A percentile compares a stretch with the other conserved stretches of the same genome.
Conservation (phyloP, 2,329 filamentous ascomycete genomes). For the Nemania sp. region DNA sequence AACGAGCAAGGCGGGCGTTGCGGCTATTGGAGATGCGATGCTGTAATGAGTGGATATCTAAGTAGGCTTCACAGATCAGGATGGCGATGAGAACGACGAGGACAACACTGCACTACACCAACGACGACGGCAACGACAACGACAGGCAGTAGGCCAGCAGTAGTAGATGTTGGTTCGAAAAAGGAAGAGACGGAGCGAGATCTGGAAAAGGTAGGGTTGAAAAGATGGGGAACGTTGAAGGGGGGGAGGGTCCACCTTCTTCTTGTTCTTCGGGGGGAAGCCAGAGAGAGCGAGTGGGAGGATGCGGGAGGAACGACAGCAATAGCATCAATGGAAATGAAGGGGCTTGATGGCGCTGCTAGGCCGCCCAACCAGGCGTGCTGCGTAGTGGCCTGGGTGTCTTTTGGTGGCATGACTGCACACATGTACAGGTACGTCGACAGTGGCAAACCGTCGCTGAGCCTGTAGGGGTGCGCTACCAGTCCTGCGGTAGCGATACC, state of each 20-base stretch:
- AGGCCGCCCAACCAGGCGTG: conserved; percentile 24
- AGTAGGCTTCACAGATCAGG: conserved; percentile 6
- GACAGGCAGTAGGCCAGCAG: background rate
- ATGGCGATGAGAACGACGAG: conserved; percentile 8
- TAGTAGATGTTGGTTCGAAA: conserved; percentile 25
- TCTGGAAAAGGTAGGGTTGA: conserved; percentile 36
- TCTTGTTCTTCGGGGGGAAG: conserved; percentile 9
- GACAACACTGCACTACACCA: background rate
- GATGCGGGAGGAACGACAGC: conserved; percentile 15
- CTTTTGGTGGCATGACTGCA: conserved; percentile 20
- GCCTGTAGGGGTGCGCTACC: conserved; percentile 20
- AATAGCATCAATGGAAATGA: conserved; percentile 38
- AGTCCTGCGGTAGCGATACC: conserved; percentile 33
- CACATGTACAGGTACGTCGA: conserved; percentile 31
- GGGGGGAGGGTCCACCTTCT: conserved; percentile 29
- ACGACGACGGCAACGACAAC: conserved; percentile 5
- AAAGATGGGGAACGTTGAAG: conserved; percentile 40
- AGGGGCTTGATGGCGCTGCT: conserved; percentile 37
- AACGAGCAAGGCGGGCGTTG: conserved; percentile 7
- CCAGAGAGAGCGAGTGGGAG: background rate
- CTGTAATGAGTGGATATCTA: conserved; percentile 20
- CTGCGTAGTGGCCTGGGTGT: conserved; percentile 15
- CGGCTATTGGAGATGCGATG: background rate
- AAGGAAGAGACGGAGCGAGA: conserved; percentile 36
- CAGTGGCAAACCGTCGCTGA: conserved; percentile 9